Base-by-base conservation (phyloP, 768 basidiomycete genomes). In the Rhodotorula paludigena region DNA sequence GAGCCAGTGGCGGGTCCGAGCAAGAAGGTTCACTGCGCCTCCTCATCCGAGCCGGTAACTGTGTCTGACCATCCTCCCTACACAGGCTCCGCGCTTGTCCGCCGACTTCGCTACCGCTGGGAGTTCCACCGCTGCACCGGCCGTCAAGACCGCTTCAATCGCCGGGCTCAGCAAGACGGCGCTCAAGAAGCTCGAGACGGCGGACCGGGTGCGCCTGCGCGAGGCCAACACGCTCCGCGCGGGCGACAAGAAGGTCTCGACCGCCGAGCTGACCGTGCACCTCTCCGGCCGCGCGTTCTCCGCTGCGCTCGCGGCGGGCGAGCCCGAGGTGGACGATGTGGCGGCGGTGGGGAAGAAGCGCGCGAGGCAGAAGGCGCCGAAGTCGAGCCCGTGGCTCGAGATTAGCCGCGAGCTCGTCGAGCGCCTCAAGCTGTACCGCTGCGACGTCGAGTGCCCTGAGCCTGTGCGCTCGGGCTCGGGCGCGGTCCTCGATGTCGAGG, bases 241-340 rank as follows among this genome's bases (percentile, higher is more conserved):
- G 15, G 57, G 55, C 30, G 62, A 67, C 61, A 71, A 71, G 49
- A 32, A 30, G 23, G 39, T 25, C 6, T 62, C 66, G 23, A 63
- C 66, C 2, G 63, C 59, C n/a, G 66, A 72, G 57, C 23, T 72
- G 30, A 68, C 66, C 18, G 18, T 64, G 9, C 71, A 72, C 56
- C 10, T 72, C 60, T 61, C 65, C 5, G 70, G 70, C 2, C 64
- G 35, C 1, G 71, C 66, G 9, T 68, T 72, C 35, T 36, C 21
- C 28, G 8, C 28, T 20, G 32, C 28, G n/a, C n/a, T 5, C 11
- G 30, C 10, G 33, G 52, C n/a, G 3, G 35, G 23, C 39, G 33
- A 41, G 3, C 32, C 33, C 12, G 41, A 21, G 32, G 62, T 35
- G 0, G 53, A 55, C 15, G 65, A 41, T 5, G 57, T 4, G 21